A percentile compares a stretch with the other conserved stretches of the same genome.
Conservation (phyloP, 2,329 filamentous ascomycete species). For the Scedosporium boydii region DNA sequence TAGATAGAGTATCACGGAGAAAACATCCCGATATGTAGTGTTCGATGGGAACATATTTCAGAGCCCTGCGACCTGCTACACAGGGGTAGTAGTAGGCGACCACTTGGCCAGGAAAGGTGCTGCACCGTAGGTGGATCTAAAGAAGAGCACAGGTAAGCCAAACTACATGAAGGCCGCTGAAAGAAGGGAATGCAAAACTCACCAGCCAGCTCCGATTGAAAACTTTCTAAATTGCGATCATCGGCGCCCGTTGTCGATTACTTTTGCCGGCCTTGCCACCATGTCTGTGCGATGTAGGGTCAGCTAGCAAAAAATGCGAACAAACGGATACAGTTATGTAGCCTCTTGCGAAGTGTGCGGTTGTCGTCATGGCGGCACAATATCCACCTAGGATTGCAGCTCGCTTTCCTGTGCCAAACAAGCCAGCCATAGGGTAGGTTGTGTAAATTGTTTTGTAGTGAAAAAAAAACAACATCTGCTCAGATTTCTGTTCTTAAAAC, state of each 20-base stretch:
- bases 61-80: background rate
- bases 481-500: constrained; percentile 41
- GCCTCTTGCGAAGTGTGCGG: background rate
- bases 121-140: background rate
- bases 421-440: background rate
- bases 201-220: constrained; percentile 42
- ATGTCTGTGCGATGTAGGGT: background rate
- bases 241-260: constrained; percentile 10
- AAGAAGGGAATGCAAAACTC: background rate
- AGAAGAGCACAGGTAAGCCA: background rate
- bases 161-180: background rate
- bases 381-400: background rate
- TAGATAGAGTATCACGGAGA: constrained; percentile 5
- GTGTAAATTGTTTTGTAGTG: background rate
- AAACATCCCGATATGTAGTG: background rate
- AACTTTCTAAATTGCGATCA: constrained; percentile 32
- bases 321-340: background rate
- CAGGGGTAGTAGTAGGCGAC: background rate
- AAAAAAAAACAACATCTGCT: constrained; percentile 21
- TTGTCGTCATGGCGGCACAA: constrained; percentile 6
- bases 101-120: background rate
- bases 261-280: background rate
- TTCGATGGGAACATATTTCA: background rate
- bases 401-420: background rate
- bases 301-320: background rate